Evolutionary conservation across 2,329 filamentous ascomycete genomes (phyloP), one percentile per base, ranked within the genome.

Genomic region (Onygenales sp.): DNA sequence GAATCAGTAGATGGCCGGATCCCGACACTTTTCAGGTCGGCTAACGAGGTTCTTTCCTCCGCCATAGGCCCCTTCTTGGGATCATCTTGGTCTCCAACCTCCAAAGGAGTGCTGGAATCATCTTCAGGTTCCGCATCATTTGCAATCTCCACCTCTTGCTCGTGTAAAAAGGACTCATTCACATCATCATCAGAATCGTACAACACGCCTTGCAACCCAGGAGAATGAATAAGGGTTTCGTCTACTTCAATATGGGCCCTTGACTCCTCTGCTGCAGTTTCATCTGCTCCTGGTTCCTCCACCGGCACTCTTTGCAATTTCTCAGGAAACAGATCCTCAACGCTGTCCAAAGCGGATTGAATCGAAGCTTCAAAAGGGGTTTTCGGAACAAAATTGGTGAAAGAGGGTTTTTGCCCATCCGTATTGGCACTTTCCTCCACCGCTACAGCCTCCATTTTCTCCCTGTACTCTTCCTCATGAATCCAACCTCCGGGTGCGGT

Each of bases 401-500:
- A 91, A 0, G 73, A 76, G 10, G 80, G 57, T 8, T 74, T 65
- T 5, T 67, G 63, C 13, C 67, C 73, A 27, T 73, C 67, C 31
- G 69, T 71, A 39, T 77, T 74, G 5, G 69, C 69, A 55, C 74
- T 78, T 65, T 96, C 90, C 27, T 85, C 76, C 1, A 72, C 65
- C 7, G 87, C 80, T 27, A 94, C 75, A 31, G 79, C 72, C 33
- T 74, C 69, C 2, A 95, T 74, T 60, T 86, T 78, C 43, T 83
- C 74, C 35, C 82, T 76, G 63, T 86, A 92, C 63, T 95, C 91
- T 46, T 89, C 84, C 66, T 97, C 92, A 60, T 96, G 91, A 53
- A 96, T 86, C 92, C 93, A 98, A 0, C 83, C 85, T n/a, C 83
- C 82, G n/a, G 82, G 77, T 41, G 84, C 79, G 2, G 82, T 81